phyloP scores from a whole-genome alignment of 2,329 filamentous ascomycete species.

The Exserohilum rostratum region DNA sequence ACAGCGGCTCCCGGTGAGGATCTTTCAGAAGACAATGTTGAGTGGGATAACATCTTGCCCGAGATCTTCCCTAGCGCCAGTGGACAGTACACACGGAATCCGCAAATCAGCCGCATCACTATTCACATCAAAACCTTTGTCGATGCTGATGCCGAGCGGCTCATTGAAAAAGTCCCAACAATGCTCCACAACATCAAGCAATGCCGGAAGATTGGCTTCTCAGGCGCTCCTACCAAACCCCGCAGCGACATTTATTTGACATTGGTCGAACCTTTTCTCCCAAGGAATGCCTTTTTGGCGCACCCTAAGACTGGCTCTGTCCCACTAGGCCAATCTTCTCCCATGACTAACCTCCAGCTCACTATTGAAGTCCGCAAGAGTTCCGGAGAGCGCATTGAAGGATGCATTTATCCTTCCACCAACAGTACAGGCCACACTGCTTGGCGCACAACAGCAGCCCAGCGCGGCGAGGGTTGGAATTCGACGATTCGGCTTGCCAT shows the following conservation, averaged over 20 bases:
- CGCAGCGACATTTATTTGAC: conserved; percentile 96
- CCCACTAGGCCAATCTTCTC: conserved; percentile 67
- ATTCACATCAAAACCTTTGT: conserved; percentile 80
- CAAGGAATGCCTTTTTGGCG: conserved; percentile 67
- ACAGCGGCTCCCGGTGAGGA: conserved; percentile 54
- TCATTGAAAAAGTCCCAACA: conserved; percentile 88
- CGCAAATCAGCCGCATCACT: conserved; percentile 76
- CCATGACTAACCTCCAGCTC: conserved; percentile 79
- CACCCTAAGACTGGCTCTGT: conserved; percentile 82
- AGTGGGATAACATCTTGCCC: conserved; percentile 75
- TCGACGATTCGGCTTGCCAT: conserved; percentile 85
- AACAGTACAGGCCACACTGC: conserved; percentile 79
- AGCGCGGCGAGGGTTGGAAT: conserved; percentile 83
- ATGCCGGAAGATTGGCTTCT: conserved; percentile 90
- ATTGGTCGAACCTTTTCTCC: conserved; percentile 77
- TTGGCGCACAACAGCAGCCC: conserved; percentile 84
- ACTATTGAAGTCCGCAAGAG: conserved; percentile 85
- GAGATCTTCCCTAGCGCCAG: conserved; percentile 69
- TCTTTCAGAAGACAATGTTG: conserved; percentile 59
- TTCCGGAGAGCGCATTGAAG: conserved; percentile 80
- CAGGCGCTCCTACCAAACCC: conserved; percentile 84
- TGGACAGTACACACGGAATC: conserved; percentile 76
- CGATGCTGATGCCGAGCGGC: conserved; percentile 74
- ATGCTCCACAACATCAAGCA: conserved; percentile 79
- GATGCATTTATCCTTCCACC: conserved; percentile 85